phyloP scores from a whole-genome alignment of 2,329 filamentous ascomycete genomes.

The Byssochlamys sp. region DNA sequence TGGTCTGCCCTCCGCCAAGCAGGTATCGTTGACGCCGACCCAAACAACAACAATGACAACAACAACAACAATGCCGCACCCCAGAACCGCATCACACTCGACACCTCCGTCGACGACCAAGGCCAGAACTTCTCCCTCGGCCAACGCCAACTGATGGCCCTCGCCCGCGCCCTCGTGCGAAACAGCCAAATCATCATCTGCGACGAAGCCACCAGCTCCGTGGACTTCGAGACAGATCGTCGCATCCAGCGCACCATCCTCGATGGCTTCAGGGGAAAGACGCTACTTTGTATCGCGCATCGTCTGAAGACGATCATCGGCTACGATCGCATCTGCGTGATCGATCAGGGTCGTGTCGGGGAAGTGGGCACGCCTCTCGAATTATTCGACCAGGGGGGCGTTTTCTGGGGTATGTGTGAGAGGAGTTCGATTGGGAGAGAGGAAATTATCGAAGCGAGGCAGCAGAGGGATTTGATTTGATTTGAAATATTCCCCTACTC shows the following conservation, averaged over 20 bases:
- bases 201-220: constrained; percentile 65
- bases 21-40: not conserved
- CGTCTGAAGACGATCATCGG: constrained; percentile 63
- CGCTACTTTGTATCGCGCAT: constrained; percentile 62
- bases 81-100: not conserved
- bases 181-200: constrained; percentile 65
- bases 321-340: constrained; percentile 61
- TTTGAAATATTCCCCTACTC: no score
- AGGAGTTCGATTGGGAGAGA: constrained; percentile 1
- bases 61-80: not conserved
- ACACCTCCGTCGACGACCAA: constrained; percentile 49
- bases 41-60: not conserved
- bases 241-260: constrained; percentile 63
- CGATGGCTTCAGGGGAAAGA: constrained; percentile 58
- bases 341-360: constrained; percentile 54
- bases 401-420: constrained; percentile 4
- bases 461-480: not conserved
- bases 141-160: constrained; percentile 62
- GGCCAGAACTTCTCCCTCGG: constrained; percentile 64
- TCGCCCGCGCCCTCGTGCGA: constrained; percentile 60
- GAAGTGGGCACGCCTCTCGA: constrained; percentile 31
- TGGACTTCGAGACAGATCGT: constrained; percentile 63
- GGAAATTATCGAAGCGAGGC: not conserved
- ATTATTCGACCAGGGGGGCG: constrained; percentile 3
- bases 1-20: constrained; percentile 3